Evolutionary conservation across 2,329 filamentous ascomycete species (phyloP), one percentile per base, ranked within the genome.

Genomic region (Cladosporium sphaerospermum): DNA sequence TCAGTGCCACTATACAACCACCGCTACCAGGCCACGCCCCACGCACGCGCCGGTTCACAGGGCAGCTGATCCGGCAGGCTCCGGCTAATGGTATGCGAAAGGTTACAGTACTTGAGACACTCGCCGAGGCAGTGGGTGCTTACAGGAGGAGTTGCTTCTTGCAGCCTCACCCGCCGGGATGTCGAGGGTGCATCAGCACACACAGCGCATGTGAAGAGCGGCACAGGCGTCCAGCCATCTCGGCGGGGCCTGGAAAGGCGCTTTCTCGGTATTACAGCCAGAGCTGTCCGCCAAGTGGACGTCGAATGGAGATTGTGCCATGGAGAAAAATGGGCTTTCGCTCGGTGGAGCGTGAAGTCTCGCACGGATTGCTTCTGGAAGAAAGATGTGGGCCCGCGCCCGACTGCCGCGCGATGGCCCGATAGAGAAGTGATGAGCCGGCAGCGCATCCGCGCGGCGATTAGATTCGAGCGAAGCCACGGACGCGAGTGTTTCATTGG

Each of bases 401-500:
- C 23, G 23, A 28, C 23, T 28, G 23, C 23, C 23, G 23, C 23
- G 23, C 23, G 23, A 28, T 42, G 16, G 40, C 16, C 40, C 16
- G 40, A 44, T 31, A 14, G 9, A 33, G 31, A 28, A 36, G 18
- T 34, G 19, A 42, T 41, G 23, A 13, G 31, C 36, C 42, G 48
- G 48, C 39, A 43, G 28, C n/a, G 32, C 19, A 44, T 37, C 48
- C 48, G 48, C 48, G 48, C 43, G 48, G 32, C 48, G 48, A 23
- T 31, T 18, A 51, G 33, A 43, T 44, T 43, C 18, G 41, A 37
- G 8, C 10, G 18, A 14, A 44, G 39, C 11, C 31, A 14, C 28
- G 48, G 48, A n/a, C 7, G 31, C 48, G 32, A 14, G 4, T 39
- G 8, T 28, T 33, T 49, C 11, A 43, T 36, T 50, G 47, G 46